Evolutionary conservation across 805 yeast species (phyloP).

Genomic region (Cyberlindnera meyerae): DNA sequence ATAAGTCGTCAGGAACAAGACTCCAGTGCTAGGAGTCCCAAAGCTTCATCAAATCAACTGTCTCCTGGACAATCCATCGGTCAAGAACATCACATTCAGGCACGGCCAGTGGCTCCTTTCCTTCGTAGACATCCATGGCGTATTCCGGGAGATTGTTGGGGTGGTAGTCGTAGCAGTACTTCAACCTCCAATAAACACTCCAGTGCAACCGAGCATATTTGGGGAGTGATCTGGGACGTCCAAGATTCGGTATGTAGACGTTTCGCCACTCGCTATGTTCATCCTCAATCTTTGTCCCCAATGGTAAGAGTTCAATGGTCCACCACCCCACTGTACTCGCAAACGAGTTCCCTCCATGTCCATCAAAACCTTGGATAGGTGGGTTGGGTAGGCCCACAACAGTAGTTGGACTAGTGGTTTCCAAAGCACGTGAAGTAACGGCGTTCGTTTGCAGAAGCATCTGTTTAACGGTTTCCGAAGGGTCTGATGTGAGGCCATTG

Average conservation of each 20-base stretch:
- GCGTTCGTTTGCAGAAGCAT: no score
- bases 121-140: conserved; percentile 22
- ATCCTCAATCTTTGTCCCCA: conserved; percentile 47
- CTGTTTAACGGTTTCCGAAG: no score
- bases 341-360: conserved; percentile 32
- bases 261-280: conserved; percentile 45
- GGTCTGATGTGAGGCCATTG: conserved; percentile 10
- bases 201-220: conserved; percentile 47
- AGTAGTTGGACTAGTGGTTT: no score
- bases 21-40: conserved; percentile 31
- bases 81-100: conserved; percentile 9
- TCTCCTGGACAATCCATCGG: conserved; percentile 9
- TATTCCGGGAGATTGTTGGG: conserved; percentile 43
- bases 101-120: conserved; percentile 8
- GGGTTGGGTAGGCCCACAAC: conserved; percentile 22
- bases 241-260: conserved; percentile 51
- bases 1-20: conserved; percentile 33
- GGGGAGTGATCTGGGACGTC: conserved; percentile 48
- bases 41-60: conserved; percentile 14
- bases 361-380: conserved; percentile 31
- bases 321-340: conserved; percentile 46
- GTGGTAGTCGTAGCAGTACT: conserved; percentile 38
- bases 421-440: no score
- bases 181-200: conserved; percentile 57
- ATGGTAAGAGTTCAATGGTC: conserved; percentile 56